A percentile compares a stretch with the other conserved stretches of the same genome.
These are phyloP conservation scores for Collybia nuda DNA, from an alignment of 768 basidiomycete genomes.

Conservation along the genomic window DNA sequence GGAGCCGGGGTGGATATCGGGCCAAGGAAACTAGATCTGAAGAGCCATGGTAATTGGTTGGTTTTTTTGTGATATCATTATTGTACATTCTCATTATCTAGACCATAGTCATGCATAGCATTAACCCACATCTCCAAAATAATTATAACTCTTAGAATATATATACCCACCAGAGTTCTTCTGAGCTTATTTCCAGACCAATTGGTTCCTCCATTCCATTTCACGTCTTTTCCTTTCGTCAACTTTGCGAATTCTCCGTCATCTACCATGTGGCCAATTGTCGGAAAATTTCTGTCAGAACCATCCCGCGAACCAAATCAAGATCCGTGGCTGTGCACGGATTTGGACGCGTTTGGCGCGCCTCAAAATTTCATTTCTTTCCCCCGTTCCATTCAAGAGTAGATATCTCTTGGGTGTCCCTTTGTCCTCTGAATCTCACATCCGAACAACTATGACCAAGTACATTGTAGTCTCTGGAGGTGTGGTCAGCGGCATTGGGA, in stretches of 20 bases:
- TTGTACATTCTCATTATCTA: not conserved
- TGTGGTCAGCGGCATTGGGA: conserved; percentile 98
- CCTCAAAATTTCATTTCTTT: not conserved
- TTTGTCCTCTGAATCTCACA: not conserved
- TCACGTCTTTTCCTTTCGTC: too few relatives aligned
- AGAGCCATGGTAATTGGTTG: not conserved
- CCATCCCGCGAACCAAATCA: not conserved
- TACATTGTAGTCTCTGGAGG: conserved; percentile 96
- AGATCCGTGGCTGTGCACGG: conserved; percentile 5
- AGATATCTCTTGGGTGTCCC: conserved; percentile 1
- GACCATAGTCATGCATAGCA: not conserved
- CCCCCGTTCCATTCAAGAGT: not conserved
- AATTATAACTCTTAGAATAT: not conserved
- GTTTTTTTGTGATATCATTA: not conserved
- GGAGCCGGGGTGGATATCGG: not conserved
- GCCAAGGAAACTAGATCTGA: not conserved
- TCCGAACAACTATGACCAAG: conserved; percentile 69
- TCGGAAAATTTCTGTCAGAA: not conserved
- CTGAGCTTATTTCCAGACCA: too few relatives aligned
- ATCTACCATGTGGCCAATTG: too few relatives aligned
- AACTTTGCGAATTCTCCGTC: too few relatives aligned
- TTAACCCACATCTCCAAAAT: not conserved
- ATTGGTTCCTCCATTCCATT: too few relatives aligned
- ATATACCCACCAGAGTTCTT: too few relatives aligned
- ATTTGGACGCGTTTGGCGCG: conserved; percentile 3